phyloP scores from a whole-genome alignment of 2,329 filamentous ascomycete species.

The Thielaviopsis ethacetica region DNA sequence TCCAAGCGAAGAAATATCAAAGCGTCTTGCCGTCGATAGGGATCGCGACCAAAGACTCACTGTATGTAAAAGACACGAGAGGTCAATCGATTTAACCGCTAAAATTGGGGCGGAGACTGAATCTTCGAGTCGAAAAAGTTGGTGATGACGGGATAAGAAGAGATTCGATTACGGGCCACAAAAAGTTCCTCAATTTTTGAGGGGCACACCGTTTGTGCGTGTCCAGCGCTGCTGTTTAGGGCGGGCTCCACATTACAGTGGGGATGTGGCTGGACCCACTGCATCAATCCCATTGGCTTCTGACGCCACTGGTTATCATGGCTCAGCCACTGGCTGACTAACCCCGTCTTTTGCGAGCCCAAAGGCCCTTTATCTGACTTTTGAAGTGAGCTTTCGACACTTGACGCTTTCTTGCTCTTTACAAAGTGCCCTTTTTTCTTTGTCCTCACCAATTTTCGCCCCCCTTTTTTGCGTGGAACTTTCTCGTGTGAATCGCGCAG shows the following conservation, averaged over 20 bases:
- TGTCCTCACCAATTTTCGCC: background rate
- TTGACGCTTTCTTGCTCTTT: background rate
- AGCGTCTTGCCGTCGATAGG: background rate
- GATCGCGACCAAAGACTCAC: slow-evolving; percentile 19
- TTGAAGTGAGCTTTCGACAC: background rate
- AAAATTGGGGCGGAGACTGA: slow-evolving; percentile 91
- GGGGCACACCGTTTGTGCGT: background rate
- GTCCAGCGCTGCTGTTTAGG: background rate
- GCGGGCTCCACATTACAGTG: background rate
- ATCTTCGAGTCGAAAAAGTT: slow-evolving; percentile 60
- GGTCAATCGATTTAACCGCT: slow-evolving; percentile 99
- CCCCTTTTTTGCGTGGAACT: background rate
- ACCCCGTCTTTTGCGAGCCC: background rate
- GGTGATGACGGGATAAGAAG: slow-evolving; percentile 11
- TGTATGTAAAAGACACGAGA: slow-evolving; percentile 54
- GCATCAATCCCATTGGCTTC: background rate
- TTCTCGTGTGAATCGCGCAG: background rate
- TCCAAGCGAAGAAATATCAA: background rate
- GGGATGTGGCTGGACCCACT: background rate
- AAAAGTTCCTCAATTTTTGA: slow-evolving; percentile 6
- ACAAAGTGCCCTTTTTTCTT: background rate
- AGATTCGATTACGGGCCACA: slow-evolving; percentile 6
- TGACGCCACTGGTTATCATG: background rate
- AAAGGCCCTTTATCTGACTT: background rate
- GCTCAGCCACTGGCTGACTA: background rate